Evolutionary conservation across 2,329 filamentous ascomycete genomes (phyloP), one percentile per base, ranked within the genome.

Genomic region (Ilyonectria sp.): DNA sequence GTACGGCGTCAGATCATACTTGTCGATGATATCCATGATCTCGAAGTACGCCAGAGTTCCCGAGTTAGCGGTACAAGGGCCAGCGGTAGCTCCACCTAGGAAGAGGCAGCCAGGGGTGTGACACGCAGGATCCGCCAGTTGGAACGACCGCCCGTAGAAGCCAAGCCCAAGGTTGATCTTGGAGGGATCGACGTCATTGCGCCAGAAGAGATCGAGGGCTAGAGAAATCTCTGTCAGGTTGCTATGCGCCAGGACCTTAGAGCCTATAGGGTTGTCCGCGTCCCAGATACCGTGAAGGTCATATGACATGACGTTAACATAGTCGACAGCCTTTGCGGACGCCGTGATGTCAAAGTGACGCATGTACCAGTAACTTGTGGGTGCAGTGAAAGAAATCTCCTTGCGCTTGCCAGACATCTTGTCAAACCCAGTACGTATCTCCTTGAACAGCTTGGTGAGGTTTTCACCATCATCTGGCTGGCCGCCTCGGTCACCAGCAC

Each of bases 141-240:
- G 84, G 35, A 69, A 69, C 7, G 65, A 37, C 1, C 75, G 71
- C 0, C 82, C 82, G 63, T 87, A 87, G 55, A 84, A 86, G 3
- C 74, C 82, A 3, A 82, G 37, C 1, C 86, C 86, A 1, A 88
- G 62, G 6, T 74, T 76, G 7, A 89, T 76, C 43, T 85, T 82
- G 0, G 65, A 52, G 0, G 86, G 80, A 2, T 77, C 63, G 19
- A 89, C 76, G 31, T 81, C 71, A 33, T 79, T 82, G 6, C 83
- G 77, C 84, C 86, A 87, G 3, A 89, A 73, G 0, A 87, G 80
- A 1, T 86, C 79, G 0, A 86, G 62, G 0, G 75, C 76, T 0
- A 69, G 23, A 2, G 82, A 71, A 35, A 86, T 84, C 68, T 86
- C 84, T 0, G 83, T 85, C 6, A 86, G 53, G 68, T 87, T 86